These are phyloP conservation scores for Euptelea pleiosperma DNA, from an alignment of 164 flowering plant species.

Conservation along the genomic window DNA sequence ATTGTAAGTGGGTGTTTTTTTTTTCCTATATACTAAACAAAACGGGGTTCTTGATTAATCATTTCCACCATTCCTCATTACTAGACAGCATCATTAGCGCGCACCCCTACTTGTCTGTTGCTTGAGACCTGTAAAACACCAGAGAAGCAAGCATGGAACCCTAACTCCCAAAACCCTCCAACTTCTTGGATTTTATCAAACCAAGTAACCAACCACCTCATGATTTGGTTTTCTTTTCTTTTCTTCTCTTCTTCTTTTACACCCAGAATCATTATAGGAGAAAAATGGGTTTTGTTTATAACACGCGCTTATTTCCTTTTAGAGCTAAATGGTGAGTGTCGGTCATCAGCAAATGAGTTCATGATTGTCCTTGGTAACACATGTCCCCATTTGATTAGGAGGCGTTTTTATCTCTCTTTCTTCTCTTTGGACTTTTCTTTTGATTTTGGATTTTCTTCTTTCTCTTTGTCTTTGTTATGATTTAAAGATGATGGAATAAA, in stretches of 20 bases:
- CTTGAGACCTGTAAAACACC: slow-evolving; percentile 16
- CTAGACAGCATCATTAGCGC: slow-evolving; percentile 68
- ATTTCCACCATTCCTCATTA: slow-evolving; percentile 60
- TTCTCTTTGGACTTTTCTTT: slow-evolving; percentile 11
- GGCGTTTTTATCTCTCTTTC: slow-evolving; percentile 16
- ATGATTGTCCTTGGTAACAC: slow-evolving; percentile 50
- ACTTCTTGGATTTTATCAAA: slow-evolving; percentile 27
- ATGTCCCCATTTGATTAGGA: slow-evolving; percentile 41
- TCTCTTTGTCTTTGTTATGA: slow-evolving; percentile 24
- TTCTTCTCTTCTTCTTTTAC: slow-evolving; percentile 16
- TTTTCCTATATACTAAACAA: too few species aligned
- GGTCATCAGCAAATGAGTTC: slow-evolving; percentile 53
- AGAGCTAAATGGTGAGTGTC: slow-evolving; percentile 20
- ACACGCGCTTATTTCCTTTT: slow-evolving; percentile 29
- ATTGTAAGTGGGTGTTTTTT: too few species aligned
- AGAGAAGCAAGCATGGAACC: too few species aligned
- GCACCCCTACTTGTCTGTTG: slow-evolving; percentile 45
- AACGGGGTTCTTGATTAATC: slow-evolving; percentile 48
- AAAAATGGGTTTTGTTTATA: slow-evolving; percentile 15
- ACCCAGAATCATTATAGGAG: slow-evolving; percentile 7
- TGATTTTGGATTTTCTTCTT: slow-evolving; percentile 6
- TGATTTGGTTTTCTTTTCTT: slow-evolving; percentile 31
- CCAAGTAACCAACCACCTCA: slow-evolving; percentile 24
- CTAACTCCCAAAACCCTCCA: slow-evolving; percentile 13
- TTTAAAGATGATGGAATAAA: slow-evolving; percentile 31